Base-by-base conservation (phyloP, 345 rosid genomes). In the Turritis glabra region DNA sequence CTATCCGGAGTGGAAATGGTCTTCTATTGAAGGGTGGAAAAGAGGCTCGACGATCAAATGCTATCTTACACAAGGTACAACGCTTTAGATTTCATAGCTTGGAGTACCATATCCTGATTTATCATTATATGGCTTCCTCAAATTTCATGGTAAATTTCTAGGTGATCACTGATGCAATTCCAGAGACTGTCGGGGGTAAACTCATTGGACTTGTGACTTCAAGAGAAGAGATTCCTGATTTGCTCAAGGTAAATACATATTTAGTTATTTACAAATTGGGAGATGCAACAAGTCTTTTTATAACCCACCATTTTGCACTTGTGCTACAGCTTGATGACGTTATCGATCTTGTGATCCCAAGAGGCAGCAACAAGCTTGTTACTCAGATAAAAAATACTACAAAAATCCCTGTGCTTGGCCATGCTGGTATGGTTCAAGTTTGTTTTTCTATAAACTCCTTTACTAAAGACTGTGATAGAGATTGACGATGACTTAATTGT, bases 321-420 rank as follows among this genome's bases (percentile, higher is more conserved):
- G 11, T 82, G 58, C 57, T 56, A 64, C 94, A 96, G 99, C 97
- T 92, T 72, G 98, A 96, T 85, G 98, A 96, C 73, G 97, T 90
- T 55, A 92, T 96, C 30, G 98, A 96, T 82, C 99, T 96, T 55
- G 98, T 96, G 76, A 96, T 96, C 82, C 97, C 99, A 71, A 89
- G 99, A 85, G 99, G 99, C 67, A 92, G 99, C 88, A 92, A 88
- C 73, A 86, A 83, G 76, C 97, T 92, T 77, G 98, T 96, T 80
- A 81, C 97, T 71, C 86, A 89, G 80, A 92, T 96, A 27, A 96
- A 92, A 79, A 87, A 77, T 79, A 87, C 94, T 53, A 92, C 99
- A 27, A 96, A 90, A 82, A 92, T 96, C 75, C 99, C 99, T 66
- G 97, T 96, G 67, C 84, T 96, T 17, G 98, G 98, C 62, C 99